Evolutionary conservation across 176 grass and related monocot genomes (phyloP), one percentile per base, ranked within the genome.

Genomic region (Luzula sylvatica): DNA sequence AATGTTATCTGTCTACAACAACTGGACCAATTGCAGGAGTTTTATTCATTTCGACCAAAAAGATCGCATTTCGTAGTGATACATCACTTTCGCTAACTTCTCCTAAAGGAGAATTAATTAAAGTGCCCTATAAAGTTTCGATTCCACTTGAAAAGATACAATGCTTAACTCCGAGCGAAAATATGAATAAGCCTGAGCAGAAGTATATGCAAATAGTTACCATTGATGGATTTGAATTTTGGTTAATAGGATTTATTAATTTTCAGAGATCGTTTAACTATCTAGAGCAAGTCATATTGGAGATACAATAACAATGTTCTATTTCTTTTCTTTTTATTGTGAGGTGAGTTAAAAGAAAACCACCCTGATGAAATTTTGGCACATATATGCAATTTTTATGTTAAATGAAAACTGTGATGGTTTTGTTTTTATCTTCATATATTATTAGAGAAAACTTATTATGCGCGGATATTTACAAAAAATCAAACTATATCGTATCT

Each of bases 1-100:
- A 90, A 22, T 90, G 86, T 29, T 90, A 81, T 53, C 72, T 90
- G n/a, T 90, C 76, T 62, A 92, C 86, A 23, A 85, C 86, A 70
- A 73, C 86, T 46, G 86, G 86, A 20, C 86, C 86, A 24, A 81
- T 92, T 66, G 72, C 76, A 29, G 79, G 79, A 26, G 76, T 85
- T 76, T 56, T 92, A 65, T 92, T 85, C 67, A 85, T 92, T 48
- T 78, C 86, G 15, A 77, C 68, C 29, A 69, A 81, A 58, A 83
- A 50, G 59, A 41, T 84, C 43, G 69, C 88, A 15, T 95, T 95
- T 71, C 76, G 65, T 22, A 95, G 83, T 65, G 75, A 72, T 41
- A 73, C 69, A 27, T 61, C 65, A 19, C 55, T 44, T 67, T 19
- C 67, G 53, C 15, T 88, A 13, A 78, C 71, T 9, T 74, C 76